Evolutionary conservation across 768 basidiomycete species (phyloP).

Genomic region (Lactarius deliciosus): DNA sequence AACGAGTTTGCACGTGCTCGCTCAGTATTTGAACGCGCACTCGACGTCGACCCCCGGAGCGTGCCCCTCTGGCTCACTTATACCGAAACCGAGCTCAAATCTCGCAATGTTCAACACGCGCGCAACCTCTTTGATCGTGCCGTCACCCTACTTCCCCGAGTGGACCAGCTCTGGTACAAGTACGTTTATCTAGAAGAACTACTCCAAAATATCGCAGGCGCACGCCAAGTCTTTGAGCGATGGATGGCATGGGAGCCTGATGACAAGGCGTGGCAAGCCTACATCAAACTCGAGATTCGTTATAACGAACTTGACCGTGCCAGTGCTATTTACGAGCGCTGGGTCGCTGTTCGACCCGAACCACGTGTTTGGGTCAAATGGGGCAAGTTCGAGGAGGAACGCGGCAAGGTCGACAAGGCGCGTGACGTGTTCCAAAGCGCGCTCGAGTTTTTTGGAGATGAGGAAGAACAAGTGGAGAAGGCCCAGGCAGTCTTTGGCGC

Average conservation of each 20-base stretch:
- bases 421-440: conserved; percentile 67
- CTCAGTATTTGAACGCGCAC: conserved; percentile 93
- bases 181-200: conserved; percentile 98
- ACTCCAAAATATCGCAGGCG: conserved; percentile 92
- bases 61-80: conserved; percentile 93
- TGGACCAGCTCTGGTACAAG: conserved; percentile 99
- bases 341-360: conserved; percentile 72
- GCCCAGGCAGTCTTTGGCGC: conserved; percentile 89
- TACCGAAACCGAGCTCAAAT: conserved; percentile 97
- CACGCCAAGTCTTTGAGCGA: conserved; percentile 95
- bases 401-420: conserved; percentile 60
- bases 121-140: conserved; percentile 97
- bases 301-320: conserved; percentile 92
- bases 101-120: conserved; percentile 94
- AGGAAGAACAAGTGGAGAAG: conserved; percentile 66
- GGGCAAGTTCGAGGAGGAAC: conserved; percentile 65
- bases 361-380: conserved; percentile 66
- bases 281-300: conserved; percentile 95
- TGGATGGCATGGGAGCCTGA: conserved; percentile 99
- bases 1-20: conserved; percentile 94
- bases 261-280: conserved; percentile 99
- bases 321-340: conserved; percentile 89
- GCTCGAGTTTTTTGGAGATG: conserved; percentile 62
- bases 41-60: conserved; percentile 91
- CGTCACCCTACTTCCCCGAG: conserved; percentile 91